phyloP scores from a whole-genome alignment of 1,284 basidiomycete genomes.

The Rhodotorula glutinis region DNA sequence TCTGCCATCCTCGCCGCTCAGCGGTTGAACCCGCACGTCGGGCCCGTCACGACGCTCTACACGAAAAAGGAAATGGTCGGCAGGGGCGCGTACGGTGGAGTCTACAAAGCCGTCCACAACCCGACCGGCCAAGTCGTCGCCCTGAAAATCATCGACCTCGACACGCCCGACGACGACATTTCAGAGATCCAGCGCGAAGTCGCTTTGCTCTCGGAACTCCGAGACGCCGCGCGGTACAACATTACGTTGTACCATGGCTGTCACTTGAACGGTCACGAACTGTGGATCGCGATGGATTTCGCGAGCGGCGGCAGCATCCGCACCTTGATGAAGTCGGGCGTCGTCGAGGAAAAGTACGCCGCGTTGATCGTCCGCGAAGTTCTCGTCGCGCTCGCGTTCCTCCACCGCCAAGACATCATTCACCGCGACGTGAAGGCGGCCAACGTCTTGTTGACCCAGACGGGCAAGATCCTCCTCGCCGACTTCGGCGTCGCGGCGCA shows the following conservation, averaged over 20 bases:
- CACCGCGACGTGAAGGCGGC: constrained; percentile 97
- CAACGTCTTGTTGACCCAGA: constrained; percentile 82
- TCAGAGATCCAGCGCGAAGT: constrained; percentile 96
- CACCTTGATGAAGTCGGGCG: constrained; percentile 75
- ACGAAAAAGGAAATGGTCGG: constrained; percentile 63
- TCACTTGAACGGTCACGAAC: constrained; percentile 85
- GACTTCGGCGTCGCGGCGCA: constrained; percentile 97
- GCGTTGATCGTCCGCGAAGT: constrained; percentile 86
- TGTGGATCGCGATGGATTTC: constrained; percentile 99
- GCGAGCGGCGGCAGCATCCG: constrained; percentile 93
- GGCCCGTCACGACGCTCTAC: constrained; percentile 18
- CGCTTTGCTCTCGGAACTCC: constrained; percentile 81
- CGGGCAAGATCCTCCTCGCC: constrained; percentile 85
- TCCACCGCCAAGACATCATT: constrained; percentile 91
- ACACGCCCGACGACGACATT: constrained; percentile 88
- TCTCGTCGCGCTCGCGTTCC: constrained; percentile 75
- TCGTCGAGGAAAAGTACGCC: constrained; percentile 82
- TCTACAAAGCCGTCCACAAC: constrained; percentile 68
- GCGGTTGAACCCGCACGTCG: not conserved
- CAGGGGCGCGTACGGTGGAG: constrained; percentile 92
- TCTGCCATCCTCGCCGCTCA: constrained; percentile 15
- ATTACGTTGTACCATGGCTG: constrained; percentile 96
- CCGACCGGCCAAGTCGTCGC: constrained; percentile 50
- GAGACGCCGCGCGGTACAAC: constrained; percentile 71
- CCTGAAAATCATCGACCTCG: constrained; percentile 83